Percentiles rank a stretch among this genome's conserved stretches.
These are phyloP conservation scores for Anthracocystis panici-leucophaei DNA, from an alignment of 1,284 basidiomycete species.

Conservation along the genomic window DNA sequence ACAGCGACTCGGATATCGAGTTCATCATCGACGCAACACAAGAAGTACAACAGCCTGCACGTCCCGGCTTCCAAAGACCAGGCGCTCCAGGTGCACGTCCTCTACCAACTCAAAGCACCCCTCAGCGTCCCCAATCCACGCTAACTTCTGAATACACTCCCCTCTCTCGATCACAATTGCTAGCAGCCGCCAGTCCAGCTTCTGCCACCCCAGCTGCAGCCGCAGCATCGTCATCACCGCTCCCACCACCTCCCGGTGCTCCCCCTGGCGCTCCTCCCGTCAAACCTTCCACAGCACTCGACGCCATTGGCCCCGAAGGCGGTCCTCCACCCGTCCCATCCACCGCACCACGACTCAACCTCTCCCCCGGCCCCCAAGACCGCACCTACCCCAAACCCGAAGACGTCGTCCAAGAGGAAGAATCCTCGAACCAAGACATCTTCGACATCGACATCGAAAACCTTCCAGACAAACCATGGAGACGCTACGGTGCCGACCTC, in stretches of 20 bases:
- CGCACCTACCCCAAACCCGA: constrained; percentile 63
- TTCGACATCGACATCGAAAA: constrained; percentile 87
- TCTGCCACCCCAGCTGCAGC: constrained; percentile 15
- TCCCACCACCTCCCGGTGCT: constrained; percentile 6
- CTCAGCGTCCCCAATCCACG: constrained; percentile 72
- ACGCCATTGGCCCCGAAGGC: constrained; percentile 43
- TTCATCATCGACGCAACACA: constrained; percentile 69
- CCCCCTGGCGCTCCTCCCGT: constrained; percentile 20
- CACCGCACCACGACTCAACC: constrained; percentile 56
- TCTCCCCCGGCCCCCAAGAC: constrained; percentile 50
- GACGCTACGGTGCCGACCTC: constrained; percentile 89
- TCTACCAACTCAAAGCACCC: constrained; percentile 33
- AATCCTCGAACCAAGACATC: constrained; percentile 72
- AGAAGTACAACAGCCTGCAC: constrained; percentile 43
- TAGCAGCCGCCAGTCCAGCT: constrained; percentile 43
- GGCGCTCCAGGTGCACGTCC: constrained; percentile 25
- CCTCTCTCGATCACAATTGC: constrained; percentile 76
- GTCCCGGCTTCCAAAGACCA: constrained; percentile 42
- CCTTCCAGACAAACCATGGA: constrained; percentile 86
- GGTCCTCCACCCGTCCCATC: constrained; percentile 62
- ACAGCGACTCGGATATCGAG: constrained; percentile 71
- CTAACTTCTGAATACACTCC: constrained; percentile 91
- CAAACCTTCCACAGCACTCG: constrained; percentile 10
- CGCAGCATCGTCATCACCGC: constrained; percentile 26
- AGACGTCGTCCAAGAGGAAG: constrained; percentile 67